Evolutionary conservation across 371 early-diverging fungal species (phyloP).

Genomic region (Conidiobolus incongruus): DNA sequence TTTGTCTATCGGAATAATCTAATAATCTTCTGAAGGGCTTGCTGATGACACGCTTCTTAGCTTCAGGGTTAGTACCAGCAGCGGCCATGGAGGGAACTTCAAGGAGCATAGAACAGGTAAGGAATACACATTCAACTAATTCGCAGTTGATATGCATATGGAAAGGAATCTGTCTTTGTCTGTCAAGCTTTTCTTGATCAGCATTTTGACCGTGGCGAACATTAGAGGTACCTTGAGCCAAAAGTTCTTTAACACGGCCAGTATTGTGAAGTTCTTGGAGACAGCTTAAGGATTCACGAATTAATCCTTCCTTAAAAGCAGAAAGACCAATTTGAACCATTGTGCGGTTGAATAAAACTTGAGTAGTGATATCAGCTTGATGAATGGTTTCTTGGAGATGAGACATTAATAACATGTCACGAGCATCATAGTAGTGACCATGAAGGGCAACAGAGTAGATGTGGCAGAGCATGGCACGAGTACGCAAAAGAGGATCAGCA

Average conservation of each 20-base stretch:
- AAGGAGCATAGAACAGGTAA: slow-evolving; percentile 84
- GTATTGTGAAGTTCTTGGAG: slow-evolving; percentile 76
- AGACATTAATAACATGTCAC: slow-evolving; percentile 93
- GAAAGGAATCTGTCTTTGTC: slow-evolving; percentile 89
- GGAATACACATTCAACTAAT: slow-evolving; percentile 86
- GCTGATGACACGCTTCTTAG: slow-evolving; percentile 61
- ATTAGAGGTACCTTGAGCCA: slow-evolving; percentile 77
- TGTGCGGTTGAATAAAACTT: slow-evolving; percentile 89
- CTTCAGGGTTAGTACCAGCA: slow-evolving; percentile 48
- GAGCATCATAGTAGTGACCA: slow-evolving; percentile 75
- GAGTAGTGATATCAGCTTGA: slow-evolving; percentile 77
- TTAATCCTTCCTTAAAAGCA: slow-evolving; percentile 86
- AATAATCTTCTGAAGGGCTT: slow-evolving; percentile 84
- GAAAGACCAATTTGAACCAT: slow-evolving; percentile 89
- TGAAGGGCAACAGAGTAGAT: slow-evolving; percentile 91
- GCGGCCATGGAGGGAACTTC: slow-evolving; percentile 91
- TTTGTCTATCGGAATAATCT: slow-evolving; percentile 85
- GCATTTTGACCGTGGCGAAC: slow-evolving; percentile 47
- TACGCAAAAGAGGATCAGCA: slow-evolving; percentile 57
- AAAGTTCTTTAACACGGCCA: slow-evolving; percentile 75
- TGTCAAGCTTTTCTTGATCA: slow-evolving; percentile 77
- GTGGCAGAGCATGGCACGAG: slow-evolving; percentile 91
- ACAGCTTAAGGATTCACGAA: slow-evolving; percentile 65
- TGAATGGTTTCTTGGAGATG: slow-evolving; percentile 86
- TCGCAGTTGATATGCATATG: slow-evolving; percentile 98